phyloP scores from a whole-genome alignment of 1,284 basidiomycete species.

The Austroboletus niveus region DNA sequence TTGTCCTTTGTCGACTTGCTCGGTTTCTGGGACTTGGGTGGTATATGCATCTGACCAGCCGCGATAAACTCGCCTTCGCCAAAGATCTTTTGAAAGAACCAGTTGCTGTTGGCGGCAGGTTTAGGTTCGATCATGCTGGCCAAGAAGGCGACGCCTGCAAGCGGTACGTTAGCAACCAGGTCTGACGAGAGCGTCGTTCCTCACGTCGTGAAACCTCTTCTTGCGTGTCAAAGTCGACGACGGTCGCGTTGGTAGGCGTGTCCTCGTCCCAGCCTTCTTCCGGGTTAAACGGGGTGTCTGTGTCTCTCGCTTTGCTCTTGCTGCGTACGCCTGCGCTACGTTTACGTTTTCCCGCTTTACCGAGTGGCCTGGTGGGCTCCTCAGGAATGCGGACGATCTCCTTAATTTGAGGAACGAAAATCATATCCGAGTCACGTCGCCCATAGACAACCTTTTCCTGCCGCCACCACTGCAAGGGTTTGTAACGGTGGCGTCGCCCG shows the following conservation, averaged over 20 bases:
- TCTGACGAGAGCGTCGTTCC: slow-evolving; percentile 30
- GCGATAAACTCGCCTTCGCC: slow-evolving; percentile 91
- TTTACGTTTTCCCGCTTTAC: slow-evolving; percentile 43
- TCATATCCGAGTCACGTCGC: slow-evolving; percentile 49
- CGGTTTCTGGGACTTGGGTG: slow-evolving; percentile 77
- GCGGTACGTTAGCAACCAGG: slow-evolving; percentile 1
- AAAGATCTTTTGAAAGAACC: slow-evolving; percentile 93
- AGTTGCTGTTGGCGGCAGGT: slow-evolving; percentile 60
- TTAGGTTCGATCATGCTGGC: slow-evolving; percentile 61
- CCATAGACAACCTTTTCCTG: slow-evolving; percentile 86
- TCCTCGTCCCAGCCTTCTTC: slow-evolving; percentile 89
- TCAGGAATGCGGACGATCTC: slow-evolving; percentile 81
- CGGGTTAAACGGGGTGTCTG: slow-evolving; percentile 42
- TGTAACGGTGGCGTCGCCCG: slow-evolving; percentile 67
- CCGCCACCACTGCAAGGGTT: slow-evolving; percentile 92
- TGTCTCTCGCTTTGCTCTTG: slow-evolving; percentile 44
- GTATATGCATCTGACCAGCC: slow-evolving; percentile 83
- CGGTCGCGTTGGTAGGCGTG: slow-evolving; percentile 66
- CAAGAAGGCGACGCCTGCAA: slow-evolving; percentile 72
- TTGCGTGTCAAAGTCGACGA: slow-evolving; percentile 66
- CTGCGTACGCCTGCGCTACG: slow-evolving; percentile 35
- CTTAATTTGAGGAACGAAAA: slow-evolving; percentile 76
- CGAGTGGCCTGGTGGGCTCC: slow-evolving; percentile 57
- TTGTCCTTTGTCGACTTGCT: slow-evolving; percentile 92
- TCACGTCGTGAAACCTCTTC: slow-evolving; percentile 69